Evolutionary conservation across 805 yeast species (phyloP), one percentile per base, ranked within the genome.

Genomic region (Lipomyces starkeyi): DNA sequence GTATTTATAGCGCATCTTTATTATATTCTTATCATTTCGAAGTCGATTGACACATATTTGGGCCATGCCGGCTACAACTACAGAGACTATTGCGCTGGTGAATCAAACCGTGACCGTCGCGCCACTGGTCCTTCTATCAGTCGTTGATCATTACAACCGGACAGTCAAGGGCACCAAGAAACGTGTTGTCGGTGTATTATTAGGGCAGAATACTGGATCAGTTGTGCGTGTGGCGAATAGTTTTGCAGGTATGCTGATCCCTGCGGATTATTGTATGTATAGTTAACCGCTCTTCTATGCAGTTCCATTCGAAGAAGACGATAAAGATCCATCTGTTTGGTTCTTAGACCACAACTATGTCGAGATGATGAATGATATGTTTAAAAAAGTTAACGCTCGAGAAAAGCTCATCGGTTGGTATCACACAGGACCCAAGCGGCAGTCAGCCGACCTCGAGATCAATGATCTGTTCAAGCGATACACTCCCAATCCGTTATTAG

Each of bases 321-420:
- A 90, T 58, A 90, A 87, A 78, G 91, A 92, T 78, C 86, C 97
- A 2, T 88, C 88, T 25, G 97, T 96, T 58, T 95, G 98, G 98
- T 95, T 95, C 77, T 82, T 95, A 75, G 99, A 95, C 78, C 99
- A 95, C 81, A 94, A 95, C 78, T 95, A 89, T 78, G 91, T 95
- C 68, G 98, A 94, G 77, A 87, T 91, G 64, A 95, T 95, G 99
- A 89, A 93, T 72, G 97, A 93, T 73, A 95, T 95, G 99, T 94
- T 93, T 81, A 92, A 91, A 78, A 95, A 96, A 79, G 93, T 95
- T 78, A 96, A 93, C 81, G 99, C 99, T 22, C 93, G 91, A 80
- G 99, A 95, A 79, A 91, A 88, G 78, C 84, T 95, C 59, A 88
- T 95, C 77, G 99, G 99, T n/a, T 95, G 99, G 99, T 95, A 95